These are phyloP conservation scores for Leccinum obscurum DNA, from an alignment of 768 basidiomycete genomes.

Conservation along the genomic window DNA sequence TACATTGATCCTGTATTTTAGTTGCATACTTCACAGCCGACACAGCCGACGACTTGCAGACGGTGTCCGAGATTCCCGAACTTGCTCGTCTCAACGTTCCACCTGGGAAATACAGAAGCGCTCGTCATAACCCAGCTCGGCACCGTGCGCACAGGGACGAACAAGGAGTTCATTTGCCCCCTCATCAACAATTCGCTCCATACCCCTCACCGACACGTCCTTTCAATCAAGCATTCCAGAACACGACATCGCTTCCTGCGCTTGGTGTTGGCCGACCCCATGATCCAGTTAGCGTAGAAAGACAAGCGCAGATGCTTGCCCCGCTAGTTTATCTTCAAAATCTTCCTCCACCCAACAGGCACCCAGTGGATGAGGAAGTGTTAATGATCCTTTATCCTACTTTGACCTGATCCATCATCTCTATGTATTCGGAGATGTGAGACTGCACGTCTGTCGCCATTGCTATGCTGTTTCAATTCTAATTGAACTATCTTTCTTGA, in stretches of 20 bases:
- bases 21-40: slow-evolving; percentile 79
- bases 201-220: slow-evolving; percentile 32
- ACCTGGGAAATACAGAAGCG: slow-evolving; percentile 61
- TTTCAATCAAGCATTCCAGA: slow-evolving; percentile 12
- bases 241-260: not conserved
- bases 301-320: slow-evolving; percentile 43
- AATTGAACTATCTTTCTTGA: slow-evolving; percentile 13
- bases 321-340: slow-evolving; percentile 65
- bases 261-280: slow-evolving; percentile 2
- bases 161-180: slow-evolving; percentile 14
- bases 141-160: slow-evolving; percentile 35
- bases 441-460: slow-evolving; percentile 9
- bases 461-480: slow-evolving; percentile 7
- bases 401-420: slow-evolving; percentile 25
- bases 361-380: slow-evolving; percentile 70
- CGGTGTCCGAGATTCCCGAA: slow-evolving; percentile 58
- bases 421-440: slow-evolving; percentile 11
- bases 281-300: slow-evolving; percentile 10
- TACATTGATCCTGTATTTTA: slow-evolving; percentile 28
- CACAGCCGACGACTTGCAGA: slow-evolving; percentile 53
- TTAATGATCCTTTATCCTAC: slow-evolving; percentile 56
- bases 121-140: slow-evolving; percentile 53
- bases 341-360: slow-evolving; percentile 59
- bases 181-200: slow-evolving; percentile 31
- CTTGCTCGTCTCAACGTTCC: slow-evolving; percentile 59